A percentile compares a stretch with the other conserved stretches of the same genome.
Evolutionary conservation across 164 flowering plant species (phyloP).

Genomic region (Kalanchoe fedtschenkoi): DNA sequence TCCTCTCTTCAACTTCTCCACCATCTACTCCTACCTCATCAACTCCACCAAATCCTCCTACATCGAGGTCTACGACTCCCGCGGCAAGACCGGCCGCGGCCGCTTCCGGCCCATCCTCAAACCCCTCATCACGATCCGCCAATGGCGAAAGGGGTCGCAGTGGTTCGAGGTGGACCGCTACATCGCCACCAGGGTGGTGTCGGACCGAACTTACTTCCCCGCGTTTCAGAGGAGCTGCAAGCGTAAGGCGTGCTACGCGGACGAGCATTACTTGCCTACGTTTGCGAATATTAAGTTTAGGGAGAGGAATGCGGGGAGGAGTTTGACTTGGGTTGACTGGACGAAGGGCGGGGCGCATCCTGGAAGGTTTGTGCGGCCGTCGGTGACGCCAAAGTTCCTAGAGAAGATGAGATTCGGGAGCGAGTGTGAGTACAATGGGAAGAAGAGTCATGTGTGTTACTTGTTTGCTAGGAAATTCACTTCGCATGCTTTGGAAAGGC

Average conservation of each 20-base stretch:
- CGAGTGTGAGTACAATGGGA: conserved; percentile 16
- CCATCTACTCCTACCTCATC: conserved; percentile 1
- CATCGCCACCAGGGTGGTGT: not conserved
- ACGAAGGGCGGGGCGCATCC: conserved; percentile 32
- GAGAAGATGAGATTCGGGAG: conserved; percentile 11
- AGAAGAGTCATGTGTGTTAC: conserved; percentile 11
- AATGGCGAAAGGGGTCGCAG: conserved; percentile 5
- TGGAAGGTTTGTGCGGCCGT: conserved; percentile 9
- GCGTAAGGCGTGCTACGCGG: conserved; percentile 18
- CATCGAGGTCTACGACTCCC: not conserved
- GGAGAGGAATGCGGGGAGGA: conserved; percentile 16
- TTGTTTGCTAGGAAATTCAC: conserved; percentile 30
- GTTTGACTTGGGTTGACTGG: conserved; percentile 32
- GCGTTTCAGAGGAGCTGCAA: conserved; percentile 1
- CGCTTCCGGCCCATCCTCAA: not conserved
- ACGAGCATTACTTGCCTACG: conserved; percentile 36
- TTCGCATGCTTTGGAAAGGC: conserved; percentile 9
- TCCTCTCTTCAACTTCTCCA: conserved; percentile 2
- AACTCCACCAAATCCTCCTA: not conserved
- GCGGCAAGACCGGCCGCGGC: not conserved
- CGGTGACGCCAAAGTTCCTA: conserved; percentile 16
- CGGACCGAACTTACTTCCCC: not conserved
- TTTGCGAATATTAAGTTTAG: conserved; percentile 11
- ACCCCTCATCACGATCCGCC: not conserved
- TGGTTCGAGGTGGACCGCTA: conserved; percentile 7